Evolutionary conservation across 495 filamentous ascomycete genomes (phyloP).

Genomic region (Stereocaulon alpinum): DNA sequence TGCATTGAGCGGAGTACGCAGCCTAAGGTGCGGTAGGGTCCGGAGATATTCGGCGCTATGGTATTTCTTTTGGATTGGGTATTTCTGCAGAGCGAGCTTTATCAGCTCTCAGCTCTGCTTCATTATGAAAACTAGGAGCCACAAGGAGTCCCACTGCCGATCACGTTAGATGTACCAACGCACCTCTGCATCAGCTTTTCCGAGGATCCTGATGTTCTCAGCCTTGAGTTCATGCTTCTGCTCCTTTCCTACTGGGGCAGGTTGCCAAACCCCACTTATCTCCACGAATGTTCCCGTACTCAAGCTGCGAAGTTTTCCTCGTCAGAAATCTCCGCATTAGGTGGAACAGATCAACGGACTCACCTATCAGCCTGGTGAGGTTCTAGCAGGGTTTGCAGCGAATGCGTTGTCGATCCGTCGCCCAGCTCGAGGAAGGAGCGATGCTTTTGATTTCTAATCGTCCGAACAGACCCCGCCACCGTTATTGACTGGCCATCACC

Average conservation of each 20-base stretch:
- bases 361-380: constrained; percentile 70
- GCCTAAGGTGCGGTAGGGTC: constrained; percentile 77
- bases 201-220: constrained; percentile 56
- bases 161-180: constrained; percentile 21
- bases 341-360: constrained; percentile 28
- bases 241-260: constrained; percentile 53
- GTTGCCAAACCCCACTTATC: constrained; percentile 68
- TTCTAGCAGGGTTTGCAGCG: constrained; percentile 74
- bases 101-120: constrained; percentile 4
- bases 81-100: constrained; percentile 46
- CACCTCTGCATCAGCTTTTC: constrained; percentile 69
- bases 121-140: background rate
- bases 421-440: constrained; percentile 73
- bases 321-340: background rate
- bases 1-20: constrained; percentile 73
- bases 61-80: constrained; percentile 89
- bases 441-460: constrained; percentile 76
- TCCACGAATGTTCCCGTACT: constrained; percentile 69
- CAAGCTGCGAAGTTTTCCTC: constrained; percentile 43
- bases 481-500: constrained; percentile 31
- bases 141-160: background rate
- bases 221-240: constrained; percentile 78
- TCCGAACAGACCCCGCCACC: constrained; percentile 72
- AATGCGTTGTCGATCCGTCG: constrained; percentile 72
- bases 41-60: constrained; percentile 83